Evolutionary conservation across 805 yeast species (phyloP), one percentile per base, ranked within the genome.

Genomic region (Candida nitratophila): DNA sequence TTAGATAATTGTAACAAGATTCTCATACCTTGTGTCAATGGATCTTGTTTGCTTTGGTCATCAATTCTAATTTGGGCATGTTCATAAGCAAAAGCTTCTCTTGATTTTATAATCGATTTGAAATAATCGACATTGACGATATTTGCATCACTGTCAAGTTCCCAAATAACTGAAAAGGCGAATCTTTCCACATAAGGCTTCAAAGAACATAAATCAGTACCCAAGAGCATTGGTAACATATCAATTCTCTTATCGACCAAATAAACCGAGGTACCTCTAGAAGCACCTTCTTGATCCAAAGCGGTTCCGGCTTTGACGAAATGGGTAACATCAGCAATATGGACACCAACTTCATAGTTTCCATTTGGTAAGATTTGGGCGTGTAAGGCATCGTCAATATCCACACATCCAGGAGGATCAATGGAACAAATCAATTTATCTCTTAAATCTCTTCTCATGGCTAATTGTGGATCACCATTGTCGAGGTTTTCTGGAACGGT

Each of bases 331-430:
- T 93, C 99, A 10, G 99, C 99, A 69, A 93, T 93, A 60, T 93
- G 99, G 27, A 93, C 99, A 58, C 99, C 99, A 45, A 93, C 96
- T 62, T 93, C 96, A 70, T 77, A 89, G 60, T 91, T 87, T 0
- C 99, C 99, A 61, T 93, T 93, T 1, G 96, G 89, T 41, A 93
- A 72, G 43, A 61, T 60, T 50, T 75, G 69, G 0, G 98, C 98
- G 60, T 93, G 99, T 40, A 93, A 70, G 1, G 99, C 99, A 69
- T 93, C 96, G 69, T 93, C 99, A 56, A 93, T 93, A 77, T 93
- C 99, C 51, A 90, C 97, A 79, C 98, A 91, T 27, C 85, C 83
- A 2, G 97, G 97, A 10, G 99, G 99, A 71, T 93, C 99, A 54
- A 93, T 93, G 21, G 96, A 85, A 62, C 99, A 93, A 35, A 93